Evolutionary conservation across 1,139 yeast species (phyloP), one percentile per base, ranked within the genome.

Genomic region (Pichia sp.): DNA sequence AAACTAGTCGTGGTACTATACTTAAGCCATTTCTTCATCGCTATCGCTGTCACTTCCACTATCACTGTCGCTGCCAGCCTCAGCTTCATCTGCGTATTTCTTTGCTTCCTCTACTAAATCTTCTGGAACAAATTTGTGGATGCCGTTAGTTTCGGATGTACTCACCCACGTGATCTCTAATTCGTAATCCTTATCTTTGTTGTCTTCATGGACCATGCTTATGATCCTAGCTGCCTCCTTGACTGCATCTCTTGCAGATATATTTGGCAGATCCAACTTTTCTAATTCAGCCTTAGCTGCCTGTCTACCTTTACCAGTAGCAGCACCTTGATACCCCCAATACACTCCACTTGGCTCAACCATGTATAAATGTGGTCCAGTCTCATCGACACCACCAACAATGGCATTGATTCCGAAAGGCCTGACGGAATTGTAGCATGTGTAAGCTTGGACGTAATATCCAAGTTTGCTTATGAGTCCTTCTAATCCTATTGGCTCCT

Each of bases 261-360:
- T 64, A 45, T 71, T 73, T 37, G 77, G 81, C 45, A 77, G 67
- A 47, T 87, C 83, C 50, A 93, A 68, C 60, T 91, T 93, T 62
- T 93, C 99, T 51, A 93, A 72, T 62, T 93, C 98, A 16, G 91
- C 83, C 62, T 87, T 88, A 40, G 98, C 98, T 19, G 86, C 75
- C 62, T 91, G 98, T 60, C 97, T 78, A 31, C 98, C 98, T 60
- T 91, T 93, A 44, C 99, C 99, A 5, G 96, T 77, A 24, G 98
- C 98, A 33, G 96, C 95, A 39, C 96, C 98, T 37, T 74, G 72
- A 62, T 91, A 93, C 32, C 99, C 99, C 97, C 98, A 91, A 55
- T 79, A 84, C 1, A 87, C 70, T 43, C 99, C 98, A 59, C 94
- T 84, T 47, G 99, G 98, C 60, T 93, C 99, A 45, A 93, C 72